These are phyloP conservation scores for Davidsoniella australis DNA, from an alignment of 2,329 filamentous ascomycete genomes.

Conservation along the genomic window DNA sequence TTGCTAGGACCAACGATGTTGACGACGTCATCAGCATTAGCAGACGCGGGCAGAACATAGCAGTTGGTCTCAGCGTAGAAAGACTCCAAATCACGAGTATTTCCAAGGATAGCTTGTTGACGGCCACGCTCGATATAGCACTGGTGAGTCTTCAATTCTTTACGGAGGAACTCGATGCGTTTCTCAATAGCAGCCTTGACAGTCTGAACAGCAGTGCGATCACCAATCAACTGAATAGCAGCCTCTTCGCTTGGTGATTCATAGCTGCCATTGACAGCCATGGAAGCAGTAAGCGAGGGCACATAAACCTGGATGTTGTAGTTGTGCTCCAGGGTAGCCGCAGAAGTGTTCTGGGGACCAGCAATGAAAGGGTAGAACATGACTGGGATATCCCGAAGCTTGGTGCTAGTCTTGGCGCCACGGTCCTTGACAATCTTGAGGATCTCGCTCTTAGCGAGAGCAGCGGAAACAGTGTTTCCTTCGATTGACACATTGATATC, in stretches of 20 bases:
- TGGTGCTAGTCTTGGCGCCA: conserved; percentile 63
- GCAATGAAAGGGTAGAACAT: conserved; percentile 95
- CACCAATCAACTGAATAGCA: conserved; percentile 72
- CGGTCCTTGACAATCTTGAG: conserved; percentile 76
- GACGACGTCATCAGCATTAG: conserved; percentile 65
- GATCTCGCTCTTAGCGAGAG: conserved; percentile 69
- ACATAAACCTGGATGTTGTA: conserved; percentile 69
- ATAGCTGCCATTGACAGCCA: conserved; percentile 31
- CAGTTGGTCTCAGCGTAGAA: conserved; percentile 88
- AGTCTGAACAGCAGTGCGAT: conserved; percentile 65
- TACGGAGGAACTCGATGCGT: conserved; percentile 56
- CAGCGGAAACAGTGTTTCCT: conserved; percentile 76
- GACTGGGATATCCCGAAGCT: conserved; percentile 67
- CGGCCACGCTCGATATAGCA: conserved; percentile 68
- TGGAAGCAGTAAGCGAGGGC: conserved; percentile 33
- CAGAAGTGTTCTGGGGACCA: conserved; percentile 52
- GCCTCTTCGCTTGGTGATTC: conserved; percentile 27
- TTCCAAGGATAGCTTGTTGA: conserved; percentile 85
- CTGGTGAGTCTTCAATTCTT: conserved; percentile 60
- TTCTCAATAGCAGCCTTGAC: conserved; percentile 68
- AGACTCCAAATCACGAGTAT: conserved; percentile 59
- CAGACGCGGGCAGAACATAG: conserved; percentile 61
- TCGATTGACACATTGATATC: conserved; percentile 78
- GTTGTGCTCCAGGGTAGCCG: conserved; percentile 55
- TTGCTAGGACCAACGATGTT: conserved; percentile 69